phyloP scores from a whole-genome alignment of 164 flowering plant genomes.

The Buxus sempervirens region DNA sequence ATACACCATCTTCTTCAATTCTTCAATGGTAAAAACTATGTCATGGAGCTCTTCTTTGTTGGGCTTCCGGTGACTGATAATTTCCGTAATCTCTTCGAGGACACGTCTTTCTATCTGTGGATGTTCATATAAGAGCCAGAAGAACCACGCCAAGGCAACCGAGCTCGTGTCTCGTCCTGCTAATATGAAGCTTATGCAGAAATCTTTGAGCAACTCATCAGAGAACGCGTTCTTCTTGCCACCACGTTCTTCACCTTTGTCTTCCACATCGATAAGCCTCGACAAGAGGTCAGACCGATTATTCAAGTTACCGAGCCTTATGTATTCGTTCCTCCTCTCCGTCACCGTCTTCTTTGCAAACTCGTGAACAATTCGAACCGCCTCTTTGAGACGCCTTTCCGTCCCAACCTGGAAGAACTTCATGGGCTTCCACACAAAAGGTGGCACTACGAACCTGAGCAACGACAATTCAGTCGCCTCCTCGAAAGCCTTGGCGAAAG shows the following conservation, averaged over 20 bases:
- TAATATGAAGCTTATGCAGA: conserved; percentile 62
- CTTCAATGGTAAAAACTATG: conserved; percentile 28
- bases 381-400: conserved; percentile 22
- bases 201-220: conserved; percentile 43
- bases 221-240: conserved; percentile 19
- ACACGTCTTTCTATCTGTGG: conserved; percentile 47
- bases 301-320: conserved; percentile 17
- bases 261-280: conserved; percentile 34
- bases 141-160: conserved; percentile 70
- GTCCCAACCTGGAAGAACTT: conserved; percentile 24
- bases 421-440: conserved; percentile 56
- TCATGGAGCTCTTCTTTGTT: background rate
- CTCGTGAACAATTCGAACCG: conserved; percentile 33
- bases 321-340: conserved; percentile 31
- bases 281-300: conserved; percentile 51
- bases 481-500: conserved; percentile 71
- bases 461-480: conserved; percentile 48
- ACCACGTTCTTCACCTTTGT: background rate
- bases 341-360: conserved; percentile 50
- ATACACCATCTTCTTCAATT: conserved; percentile 57
- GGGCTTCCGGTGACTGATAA: conserved; percentile 11
- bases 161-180: conserved; percentile 85
- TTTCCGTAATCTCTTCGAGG: conserved; percentile 32
- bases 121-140: conserved; percentile 53
- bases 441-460: conserved; percentile 50